Conservation (phyloP, 1,284 basidiomycete genomes). For the Fomitopsis schrenkii region DNA sequence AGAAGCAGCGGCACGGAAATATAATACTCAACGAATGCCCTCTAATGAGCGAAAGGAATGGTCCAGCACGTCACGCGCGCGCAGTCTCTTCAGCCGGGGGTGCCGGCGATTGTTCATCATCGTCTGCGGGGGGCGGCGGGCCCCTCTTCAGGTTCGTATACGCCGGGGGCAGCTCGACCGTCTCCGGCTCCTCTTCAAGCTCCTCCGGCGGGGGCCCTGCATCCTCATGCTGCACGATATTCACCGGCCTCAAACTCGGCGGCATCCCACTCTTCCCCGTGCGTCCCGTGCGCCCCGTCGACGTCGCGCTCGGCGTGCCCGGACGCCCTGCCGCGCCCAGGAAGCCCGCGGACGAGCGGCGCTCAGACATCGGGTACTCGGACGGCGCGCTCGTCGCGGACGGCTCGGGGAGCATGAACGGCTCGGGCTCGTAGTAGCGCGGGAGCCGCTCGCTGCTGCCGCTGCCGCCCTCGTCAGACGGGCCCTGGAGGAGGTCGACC, state of each 20-base stretch:
- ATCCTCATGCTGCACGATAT: conserved; percentile 80
- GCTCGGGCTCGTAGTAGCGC: conserved; percentile 68
- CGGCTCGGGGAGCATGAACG: conserved; percentile 64
- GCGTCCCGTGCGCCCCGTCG: conserved; percentile 18
- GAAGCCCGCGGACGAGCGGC: conserved; percentile 4
- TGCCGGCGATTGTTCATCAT: background rate
- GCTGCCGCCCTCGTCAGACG: conserved; percentile 44
- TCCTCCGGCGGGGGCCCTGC: conserved; percentile 46
- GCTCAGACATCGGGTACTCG: conserved; percentile 25
- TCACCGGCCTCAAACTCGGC: conserved; percentile 58
- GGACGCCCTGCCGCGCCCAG: conserved; percentile 17
- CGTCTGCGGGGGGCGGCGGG: background rate
- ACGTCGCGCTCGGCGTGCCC: conserved; percentile 15
- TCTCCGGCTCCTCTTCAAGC: conserved; percentile 48
- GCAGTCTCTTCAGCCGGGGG: background rate
- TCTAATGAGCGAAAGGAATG: background rate
- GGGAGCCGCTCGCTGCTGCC: conserved; percentile 40
- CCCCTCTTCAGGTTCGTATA: conserved; percentile 44
- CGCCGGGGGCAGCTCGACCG: conserved; percentile 76
- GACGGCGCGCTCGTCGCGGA: conserved; percentile 27
- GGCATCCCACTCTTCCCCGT: conserved; percentile 43
- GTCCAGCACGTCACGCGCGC: background rate
- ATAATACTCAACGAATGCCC: background rate
- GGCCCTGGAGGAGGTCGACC: conserved; percentile 60
- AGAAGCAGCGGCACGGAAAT: background rate